Conservation (phyloP, 2,329 filamentous ascomycete genomes). For the Ophiostoma ips region DNA sequence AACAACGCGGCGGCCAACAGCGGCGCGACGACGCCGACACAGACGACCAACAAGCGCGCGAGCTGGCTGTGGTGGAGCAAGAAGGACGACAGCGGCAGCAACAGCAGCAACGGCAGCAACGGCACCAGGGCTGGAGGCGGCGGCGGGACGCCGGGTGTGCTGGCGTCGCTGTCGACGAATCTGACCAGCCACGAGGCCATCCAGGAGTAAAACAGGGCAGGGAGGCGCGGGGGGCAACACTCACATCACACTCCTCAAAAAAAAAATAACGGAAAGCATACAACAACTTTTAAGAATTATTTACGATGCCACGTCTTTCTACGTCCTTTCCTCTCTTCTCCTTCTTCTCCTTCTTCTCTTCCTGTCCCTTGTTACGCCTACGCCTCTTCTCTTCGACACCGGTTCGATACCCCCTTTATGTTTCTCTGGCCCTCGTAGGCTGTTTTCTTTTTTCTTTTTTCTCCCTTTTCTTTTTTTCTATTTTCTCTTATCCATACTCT, state of each 20-base stretch:
- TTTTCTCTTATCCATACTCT: not conserved
- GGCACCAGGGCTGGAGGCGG: no score
- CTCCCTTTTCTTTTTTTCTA: not conserved
- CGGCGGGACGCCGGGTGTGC: not conserved
- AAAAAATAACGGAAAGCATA: no score
- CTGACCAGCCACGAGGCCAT: conserved; percentile 7
- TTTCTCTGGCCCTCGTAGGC: no score
- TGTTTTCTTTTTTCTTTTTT: not conserved
- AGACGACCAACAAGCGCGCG: conserved; percentile 39
- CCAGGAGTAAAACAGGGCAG: no score
- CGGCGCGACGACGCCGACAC: conserved; percentile 18
- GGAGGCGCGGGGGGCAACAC: no score
- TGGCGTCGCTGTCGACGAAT: not conserved
- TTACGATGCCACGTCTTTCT: not conserved
- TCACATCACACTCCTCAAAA: no score
- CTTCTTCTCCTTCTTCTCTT: not conserved
- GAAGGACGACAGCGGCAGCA: conserved; percentile 26
- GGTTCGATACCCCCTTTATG: not conserved
- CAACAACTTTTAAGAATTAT: no score
- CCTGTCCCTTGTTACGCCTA: not conserved
- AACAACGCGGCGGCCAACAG: conserved; percentile 14
- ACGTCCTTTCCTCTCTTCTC: not conserved
- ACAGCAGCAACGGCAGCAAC: not conserved
- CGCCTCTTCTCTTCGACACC: not conserved
- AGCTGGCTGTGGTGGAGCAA: conserved; percentile 52